phyloP scores from a whole-genome alignment of 345 rosid species.

The Eucalyptus erythrocorys region DNA sequence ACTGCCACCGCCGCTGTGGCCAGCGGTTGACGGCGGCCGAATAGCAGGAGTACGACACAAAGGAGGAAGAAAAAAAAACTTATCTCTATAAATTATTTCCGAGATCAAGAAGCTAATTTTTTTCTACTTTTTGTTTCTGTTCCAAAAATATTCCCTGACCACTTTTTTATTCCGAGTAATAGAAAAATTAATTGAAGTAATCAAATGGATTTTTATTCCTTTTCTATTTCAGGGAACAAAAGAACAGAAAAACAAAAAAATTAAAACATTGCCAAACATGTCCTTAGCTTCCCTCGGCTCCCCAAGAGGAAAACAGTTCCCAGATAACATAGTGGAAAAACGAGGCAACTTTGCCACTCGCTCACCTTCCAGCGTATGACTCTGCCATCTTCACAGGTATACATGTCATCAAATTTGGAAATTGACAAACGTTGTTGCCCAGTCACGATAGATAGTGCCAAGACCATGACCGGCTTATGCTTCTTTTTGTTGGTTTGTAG shows the following conservation, averaged over 20 bases:
- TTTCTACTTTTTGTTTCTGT: too few relatives aligned
- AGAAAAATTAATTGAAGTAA: too few relatives aligned
- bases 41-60: too few relatives aligned
- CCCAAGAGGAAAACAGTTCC: background rate
- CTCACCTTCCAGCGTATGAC: background rate
- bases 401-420: background rate
- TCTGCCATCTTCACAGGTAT: background rate
- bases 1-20: fast-evolving
- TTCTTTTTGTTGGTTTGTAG: background rate
- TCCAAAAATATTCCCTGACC: fast-evolving
- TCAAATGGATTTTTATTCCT: fast-evolving
- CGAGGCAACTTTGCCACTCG: background rate
- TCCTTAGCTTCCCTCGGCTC: background rate
- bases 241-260: too few relatives aligned
- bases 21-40: fast-evolving
- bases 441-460: background rate
- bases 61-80: too few relatives aligned
- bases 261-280: too few relatives aligned
- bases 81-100: too few relatives aligned
- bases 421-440: background rate
- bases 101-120: too few relatives aligned
- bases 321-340: background rate
- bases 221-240: fast-evolving
- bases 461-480: background rate
- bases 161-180: too few relatives aligned